Conservation (phyloP, 352 stramenopile species). For the Elongisporangium prolatum region DNA sequence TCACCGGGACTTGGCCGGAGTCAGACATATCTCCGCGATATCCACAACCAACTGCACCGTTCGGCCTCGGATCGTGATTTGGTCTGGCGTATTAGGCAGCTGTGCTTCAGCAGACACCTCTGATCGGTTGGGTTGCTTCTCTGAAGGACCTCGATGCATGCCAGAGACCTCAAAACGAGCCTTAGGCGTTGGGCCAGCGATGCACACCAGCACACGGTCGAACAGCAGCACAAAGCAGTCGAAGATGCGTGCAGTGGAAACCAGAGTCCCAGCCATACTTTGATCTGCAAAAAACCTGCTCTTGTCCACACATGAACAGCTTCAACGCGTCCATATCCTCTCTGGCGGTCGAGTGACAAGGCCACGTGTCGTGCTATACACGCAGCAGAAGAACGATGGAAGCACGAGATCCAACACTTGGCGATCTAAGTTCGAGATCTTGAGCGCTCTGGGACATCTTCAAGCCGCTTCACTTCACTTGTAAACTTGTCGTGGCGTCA, state of each 20-base stretch:
- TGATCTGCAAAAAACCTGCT: no score
- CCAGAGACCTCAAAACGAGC: neutral
- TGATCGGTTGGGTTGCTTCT: neutral
- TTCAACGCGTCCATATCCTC: neutral
- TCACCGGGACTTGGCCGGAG: constrained; percentile 24
- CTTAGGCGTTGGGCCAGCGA: neutral
- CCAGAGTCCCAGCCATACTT: no score
- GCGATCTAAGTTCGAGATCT: constrained; percentile 40
- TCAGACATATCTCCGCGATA: constrained; percentile 42
- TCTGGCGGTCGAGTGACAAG: neutral
- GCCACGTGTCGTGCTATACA: constrained; percentile 26
- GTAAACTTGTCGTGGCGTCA: constrained; percentile 15
- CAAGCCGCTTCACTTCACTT: constrained; percentile 17
- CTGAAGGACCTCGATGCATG: neutral
- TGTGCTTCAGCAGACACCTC: neutral
- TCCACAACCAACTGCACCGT: constrained; percentile 45
- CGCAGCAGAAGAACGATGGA: constrained; percentile 56
- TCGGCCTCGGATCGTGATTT: constrained; percentile 14
- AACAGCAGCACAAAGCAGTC: constrained; percentile 33
- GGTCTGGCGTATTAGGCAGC: neutral
- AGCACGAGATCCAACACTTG: constrained; percentile 57
- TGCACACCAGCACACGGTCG: constrained; percentile 12
- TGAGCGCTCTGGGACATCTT: constrained; percentile 33
- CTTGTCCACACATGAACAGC: constrained; percentile 16
- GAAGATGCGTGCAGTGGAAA: constrained; percentile 27